Evolutionary conservation across 2,329 filamentous ascomycete species (phyloP).

Genomic region (Fusarium bulbicola): DNA sequence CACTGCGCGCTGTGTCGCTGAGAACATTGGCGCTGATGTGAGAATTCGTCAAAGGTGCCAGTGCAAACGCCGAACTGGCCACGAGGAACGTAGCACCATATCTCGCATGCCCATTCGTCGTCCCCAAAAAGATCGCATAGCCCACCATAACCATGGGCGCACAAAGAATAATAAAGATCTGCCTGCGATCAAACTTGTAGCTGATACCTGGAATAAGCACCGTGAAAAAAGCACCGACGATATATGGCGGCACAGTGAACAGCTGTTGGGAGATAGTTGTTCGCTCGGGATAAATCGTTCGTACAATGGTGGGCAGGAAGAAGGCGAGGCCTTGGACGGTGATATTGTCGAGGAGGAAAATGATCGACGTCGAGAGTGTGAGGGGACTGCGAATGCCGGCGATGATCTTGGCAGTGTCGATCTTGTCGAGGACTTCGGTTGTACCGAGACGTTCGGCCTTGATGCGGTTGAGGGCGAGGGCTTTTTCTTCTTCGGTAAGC

Average conservation of each 20-base stretch:
- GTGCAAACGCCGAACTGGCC: constrained; percentile 46
- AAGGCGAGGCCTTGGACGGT: constrained; percentile 78
- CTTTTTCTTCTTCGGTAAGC: constrained; percentile 70
- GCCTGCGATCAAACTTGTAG: constrained; percentile 67
- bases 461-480: constrained; percentile 69
- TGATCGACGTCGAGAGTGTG: constrained; percentile 57
- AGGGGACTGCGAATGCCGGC: constrained; percentile 72
- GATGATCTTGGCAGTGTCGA: constrained; percentile 67
- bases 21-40: constrained; percentile 73
- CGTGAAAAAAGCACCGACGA: constrained; percentile 74
- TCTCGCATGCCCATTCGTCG: constrained; percentile 59
- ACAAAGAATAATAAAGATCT: constrained; percentile 67
- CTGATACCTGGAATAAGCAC: constrained; percentile 68
- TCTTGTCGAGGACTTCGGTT: constrained; percentile 65
- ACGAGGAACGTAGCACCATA: constrained; percentile 79
- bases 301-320: constrained; percentile 76
- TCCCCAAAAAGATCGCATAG: constrained; percentile 76
- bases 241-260: constrained; percentile 75
- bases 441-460: constrained; percentile 65
- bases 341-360: constrained; percentile 74
- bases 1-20: constrained; percentile 73
- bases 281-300: constrained; percentile 70
- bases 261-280: constrained; percentile 71
- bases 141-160: constrained; percentile 73
- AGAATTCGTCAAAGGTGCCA: constrained; percentile 38